Percentiles rank a stretch among this genome's conserved stretches.
These are phyloP conservation scores for Gossypium davidsonii DNA, from an alignment of 441 rosid species.

Conservation along the genomic window DNA sequence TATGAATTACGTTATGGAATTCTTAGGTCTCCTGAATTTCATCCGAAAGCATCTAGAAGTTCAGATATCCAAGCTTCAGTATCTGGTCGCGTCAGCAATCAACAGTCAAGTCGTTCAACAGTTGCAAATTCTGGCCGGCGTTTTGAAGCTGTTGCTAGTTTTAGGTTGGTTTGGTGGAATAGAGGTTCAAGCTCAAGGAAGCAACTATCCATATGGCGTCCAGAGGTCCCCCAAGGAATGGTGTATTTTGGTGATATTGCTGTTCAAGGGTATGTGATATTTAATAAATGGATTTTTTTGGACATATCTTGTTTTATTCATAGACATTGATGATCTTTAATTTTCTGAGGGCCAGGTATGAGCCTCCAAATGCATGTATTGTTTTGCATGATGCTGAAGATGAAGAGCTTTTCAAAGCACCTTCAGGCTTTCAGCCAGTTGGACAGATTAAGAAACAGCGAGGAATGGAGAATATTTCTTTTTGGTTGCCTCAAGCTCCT, in stretches of 20 bases:
- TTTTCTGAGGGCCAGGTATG: conserved; percentile 48
- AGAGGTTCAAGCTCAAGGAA: conserved; percentile 64
- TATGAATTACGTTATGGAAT: conserved; percentile 72
- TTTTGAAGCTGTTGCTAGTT: conserved; percentile 80
- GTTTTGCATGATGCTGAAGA: conserved; percentile 69
- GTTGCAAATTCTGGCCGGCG: conserved; percentile 51
- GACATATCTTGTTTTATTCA: not conserved
- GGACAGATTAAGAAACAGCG: conserved; percentile 84
- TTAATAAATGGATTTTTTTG: conserved; percentile 8
- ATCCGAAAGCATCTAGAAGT: conserved; percentile 31
- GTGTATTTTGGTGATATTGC: conserved; percentile 93
- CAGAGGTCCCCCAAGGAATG: conserved; percentile 67
- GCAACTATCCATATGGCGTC: conserved; percentile 89
- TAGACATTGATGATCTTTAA: conserved; percentile 13
- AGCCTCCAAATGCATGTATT: conserved; percentile 77
- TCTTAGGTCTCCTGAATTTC: conserved; percentile 47
- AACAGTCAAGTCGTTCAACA: conserved; percentile 29
- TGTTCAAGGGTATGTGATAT: conserved; percentile 66
- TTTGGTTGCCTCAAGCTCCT: conserved; percentile 96
- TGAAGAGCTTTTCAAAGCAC: conserved; percentile 59
- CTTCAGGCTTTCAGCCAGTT: conserved; percentile 66
- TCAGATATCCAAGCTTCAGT: conserved; percentile 30
- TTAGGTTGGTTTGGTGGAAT: conserved; percentile 89
- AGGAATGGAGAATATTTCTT: conserved; percentile 75
- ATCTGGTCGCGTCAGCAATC: conserved; percentile 27